These are phyloP conservation scores for Paramyrothecium roridum DNA, from an alignment of 2,329 filamentous ascomycete genomes.

Conservation along the genomic window DNA sequence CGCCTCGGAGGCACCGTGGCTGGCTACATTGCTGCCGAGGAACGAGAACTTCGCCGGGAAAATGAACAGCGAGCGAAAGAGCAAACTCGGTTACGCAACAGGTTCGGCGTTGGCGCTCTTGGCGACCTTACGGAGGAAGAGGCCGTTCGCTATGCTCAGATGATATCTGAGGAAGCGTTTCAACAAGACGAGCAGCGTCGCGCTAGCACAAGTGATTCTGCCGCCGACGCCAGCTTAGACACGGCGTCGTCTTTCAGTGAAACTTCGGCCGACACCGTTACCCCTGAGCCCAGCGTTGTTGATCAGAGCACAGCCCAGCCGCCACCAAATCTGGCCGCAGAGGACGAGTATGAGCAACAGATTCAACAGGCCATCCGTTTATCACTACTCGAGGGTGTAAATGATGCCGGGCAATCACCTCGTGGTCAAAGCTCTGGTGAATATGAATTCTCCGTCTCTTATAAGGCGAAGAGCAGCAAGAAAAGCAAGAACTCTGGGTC, in stretches of 20 bases:
- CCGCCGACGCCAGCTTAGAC: slow-evolving; percentile 43
- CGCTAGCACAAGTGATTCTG: slow-evolving; percentile 47
- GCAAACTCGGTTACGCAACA: slow-evolving; percentile 65
- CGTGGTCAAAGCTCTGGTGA: slow-evolving; percentile 41
- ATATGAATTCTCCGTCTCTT: slow-evolving; percentile 49
- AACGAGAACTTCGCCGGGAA: slow-evolving; percentile 74
- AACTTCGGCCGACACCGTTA: slow-evolving; percentile 44
- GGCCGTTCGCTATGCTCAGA: slow-evolving; percentile 60
- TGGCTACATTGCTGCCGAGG: slow-evolving; percentile 84
- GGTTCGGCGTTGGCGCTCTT: slow-evolving; percentile 78
- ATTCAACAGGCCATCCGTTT: slow-evolving; percentile 62
- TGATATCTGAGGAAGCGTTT: slow-evolving; percentile 62
- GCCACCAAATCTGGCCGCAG: slow-evolving; percentile 23
- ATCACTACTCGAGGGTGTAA: slow-evolving; percentile 54
- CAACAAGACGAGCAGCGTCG: slow-evolving; percentile 54
- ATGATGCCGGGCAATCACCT: slow-evolving; percentile 43
- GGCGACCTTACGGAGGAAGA: slow-evolving; percentile 65
- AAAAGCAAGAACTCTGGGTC: slow-evolving; percentile 33
- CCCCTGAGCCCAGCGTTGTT: slow-evolving; percentile 51
- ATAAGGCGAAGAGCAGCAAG: slow-evolving; percentile 38
- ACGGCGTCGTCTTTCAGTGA: slow-evolving; percentile 38
- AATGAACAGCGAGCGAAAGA: slow-evolving; percentile 65
- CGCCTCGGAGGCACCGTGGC: slow-evolving; percentile 66
- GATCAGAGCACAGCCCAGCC: slow-evolving; percentile 31
- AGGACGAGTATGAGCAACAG: slow-evolving; percentile 57